Evolutionary conservation across 2,329 filamentous ascomycete genomes (phyloP), one percentile per base, ranked within the genome.

Genomic region (Colletotrichum eleusines): DNA sequence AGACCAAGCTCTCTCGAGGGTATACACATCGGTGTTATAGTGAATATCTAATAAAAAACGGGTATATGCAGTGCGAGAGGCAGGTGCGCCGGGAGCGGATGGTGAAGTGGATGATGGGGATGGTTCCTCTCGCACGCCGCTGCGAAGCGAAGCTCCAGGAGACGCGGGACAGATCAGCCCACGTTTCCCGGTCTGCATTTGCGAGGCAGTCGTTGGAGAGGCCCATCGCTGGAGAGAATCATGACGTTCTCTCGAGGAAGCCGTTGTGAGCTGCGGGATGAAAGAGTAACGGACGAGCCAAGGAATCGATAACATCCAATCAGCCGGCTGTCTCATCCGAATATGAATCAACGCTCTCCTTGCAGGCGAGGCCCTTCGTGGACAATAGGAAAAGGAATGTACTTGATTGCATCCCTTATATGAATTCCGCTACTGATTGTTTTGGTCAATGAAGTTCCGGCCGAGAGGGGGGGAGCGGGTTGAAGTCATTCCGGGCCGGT

Each of bases 71-170:
- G 23, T n/a, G 5, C n/a, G 14, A 51, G 26, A 16, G 26, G 14
- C 35, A 64, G 12, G 38, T 46, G 42, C 50, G 42, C 33, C 42
- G 60, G 53, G 64, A 51, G 66, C 28, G 3, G 65, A 63, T 33
- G 23, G 50, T 62, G 46, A 55, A 33, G 51, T 63, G 59, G 42
- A 51, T 35, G 12, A 68, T 33, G n/a, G 42, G 51, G 26, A 58
- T 57, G n/a, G 20, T 42, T 50, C 23, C 53, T 50, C 33, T 33
- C 51, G 1, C 51, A 60, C 31, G 60, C 60, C 20, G 60, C 60
- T 33, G 60, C 33, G 26, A 58, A 28, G 60, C 33, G 26, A 58
- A 28, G 23, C 20, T 35, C 23, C 33, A 51, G 31, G 53, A 42
- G 2, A 64, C 60, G 53, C 59, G 42, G 42, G 59, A 6, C 9